Base-by-base conservation (phyloP, 1,284 basidiomycete genomes). In the Wolfiporia cocos region DNA sequence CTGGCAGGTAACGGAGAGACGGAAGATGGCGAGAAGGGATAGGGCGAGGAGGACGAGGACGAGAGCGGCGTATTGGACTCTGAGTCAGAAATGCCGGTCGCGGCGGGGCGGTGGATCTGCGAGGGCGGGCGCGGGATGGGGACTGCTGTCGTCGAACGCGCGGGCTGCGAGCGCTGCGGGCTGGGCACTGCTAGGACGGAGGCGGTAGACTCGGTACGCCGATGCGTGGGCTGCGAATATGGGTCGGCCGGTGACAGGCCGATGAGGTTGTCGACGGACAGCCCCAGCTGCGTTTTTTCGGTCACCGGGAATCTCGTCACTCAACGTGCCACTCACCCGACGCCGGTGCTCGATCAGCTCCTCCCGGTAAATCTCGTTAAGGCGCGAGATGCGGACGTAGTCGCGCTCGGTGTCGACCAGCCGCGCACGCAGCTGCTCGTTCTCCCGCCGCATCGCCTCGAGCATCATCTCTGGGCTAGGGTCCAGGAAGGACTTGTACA, bases 301-400 rank as follows among this genome's bases (percentile, higher is more conserved):
- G 41, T 28, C 30, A n/a, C 30, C 10, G 29, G 37, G 5, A 29
- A 23, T 39, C 21, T 14, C 37, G 3, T 18, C 11, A 44, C 35
- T 36, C n/a, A 23, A 5, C 18, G 23, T 28, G 23, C 20, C 36
- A 72, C 85, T 64, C 60, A 88, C 86, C 58, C 85, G 66, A 53
- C 78, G 67, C 43, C 87, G 65, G 57, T 86, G 78, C 34, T 86
- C 79, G 45, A 90, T 80, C 45, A 90, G 62, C 60, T 90, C 86
- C 60, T 88, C 85, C 23, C 86, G 69, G 54, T 89, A 90, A 3
- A 87, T 72, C 53, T 90, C 86, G 49, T 88, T 89, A 55, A 88
- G 61, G 50, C 86, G 64, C 41, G 76, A 70, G 40, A 86, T 71
- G 22, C 81, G 74, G 46, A 86, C 73, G 55, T 79, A 88, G 48